These are phyloP conservation scores for Tetradesmus lagerheimii DNA, from an alignment of 139 green algal species.

Conservation along the genomic window DNA sequence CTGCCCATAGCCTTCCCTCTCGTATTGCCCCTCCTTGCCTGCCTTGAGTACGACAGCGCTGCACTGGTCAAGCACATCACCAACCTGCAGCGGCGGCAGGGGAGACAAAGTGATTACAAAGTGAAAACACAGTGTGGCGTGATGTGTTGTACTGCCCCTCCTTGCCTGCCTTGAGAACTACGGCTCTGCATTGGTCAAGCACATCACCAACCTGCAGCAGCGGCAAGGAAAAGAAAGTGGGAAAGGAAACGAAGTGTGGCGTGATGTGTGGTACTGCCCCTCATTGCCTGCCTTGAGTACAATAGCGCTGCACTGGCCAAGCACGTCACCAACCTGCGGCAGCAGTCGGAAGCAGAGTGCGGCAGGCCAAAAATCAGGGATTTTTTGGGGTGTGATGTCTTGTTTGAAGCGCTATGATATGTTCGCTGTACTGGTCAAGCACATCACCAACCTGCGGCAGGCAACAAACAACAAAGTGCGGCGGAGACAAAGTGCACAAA, in stretches of 20 bases:
- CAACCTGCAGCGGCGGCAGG: slow-evolving; percentile 46
- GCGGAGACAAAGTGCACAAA: too few relatives aligned
- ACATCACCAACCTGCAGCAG: slow-evolving; percentile 49
- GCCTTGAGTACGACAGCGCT: slow-evolving; percentile 70
- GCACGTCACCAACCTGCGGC: slow-evolving; percentile 46
- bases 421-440: too few relatives aligned
- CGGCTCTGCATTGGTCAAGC: slow-evolving; percentile 54
- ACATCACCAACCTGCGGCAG: too few relatives aligned
- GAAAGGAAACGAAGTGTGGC: too few relatives aligned
- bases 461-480: too few relatives aligned
- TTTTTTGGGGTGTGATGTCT: too few relatives aligned
- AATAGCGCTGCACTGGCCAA: slow-evolving; percentile 54
- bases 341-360: too few relatives aligned
- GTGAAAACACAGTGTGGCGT: too few relatives aligned
- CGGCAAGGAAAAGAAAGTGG: too few relatives aligned
- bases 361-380: too few relatives aligned
- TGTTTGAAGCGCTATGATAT: too few relatives aligned
- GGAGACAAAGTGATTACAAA: too few relatives aligned
- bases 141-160: slow-evolving; percentile 59
- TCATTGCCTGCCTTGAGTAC: slow-evolving; percentile 76
- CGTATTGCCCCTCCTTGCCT: slow-evolving; percentile 69
- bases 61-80: slow-evolving; percentile 50
- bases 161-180: slow-evolving; percentile 74
- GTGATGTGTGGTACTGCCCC: slow-evolving; percentile 54
- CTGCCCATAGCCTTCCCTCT: slow-evolving; percentile 68